Percentiles rank a stretch among this genome's conserved stretches.
These are phyloP conservation scores for Rhynchospora breviuscula DNA, from an alignment of 176 grass and related monocot species.

Conservation along the genomic window DNA sequence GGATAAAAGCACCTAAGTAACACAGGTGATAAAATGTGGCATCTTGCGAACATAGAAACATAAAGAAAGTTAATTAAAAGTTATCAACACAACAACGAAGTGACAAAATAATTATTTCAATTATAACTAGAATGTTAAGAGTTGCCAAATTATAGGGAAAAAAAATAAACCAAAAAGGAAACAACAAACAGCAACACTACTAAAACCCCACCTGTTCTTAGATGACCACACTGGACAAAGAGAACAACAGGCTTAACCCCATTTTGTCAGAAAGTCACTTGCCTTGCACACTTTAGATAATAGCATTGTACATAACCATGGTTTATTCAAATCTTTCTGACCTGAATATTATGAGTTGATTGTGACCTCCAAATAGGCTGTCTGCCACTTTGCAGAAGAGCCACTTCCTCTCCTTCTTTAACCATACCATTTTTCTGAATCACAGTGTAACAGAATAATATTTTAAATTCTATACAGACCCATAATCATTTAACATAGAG, in stretches of 20 bases:
- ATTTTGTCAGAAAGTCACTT: not conserved
- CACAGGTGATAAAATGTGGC: not conserved
- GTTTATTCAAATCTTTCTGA: conserved; percentile 52
- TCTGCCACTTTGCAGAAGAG: conserved; percentile 83
- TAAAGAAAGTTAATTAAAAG: not conserved
- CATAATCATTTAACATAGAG: not conserved
- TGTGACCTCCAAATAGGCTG: conserved; percentile 97
- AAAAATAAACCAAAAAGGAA: conserved; percentile 6
- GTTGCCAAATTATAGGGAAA: not conserved
- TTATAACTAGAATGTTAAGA: not conserved
- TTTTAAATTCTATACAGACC: not conserved
- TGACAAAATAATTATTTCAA: not conserved
- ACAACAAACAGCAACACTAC: not conserved
- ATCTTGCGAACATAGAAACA: not conserved
- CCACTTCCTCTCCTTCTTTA: conserved; percentile 85
- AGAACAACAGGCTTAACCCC: not conserved
- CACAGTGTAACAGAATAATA: not conserved
- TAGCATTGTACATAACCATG: not conserved
- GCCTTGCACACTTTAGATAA: not conserved
- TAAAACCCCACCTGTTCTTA: not conserved
- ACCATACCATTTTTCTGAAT: conserved; percentile 89
- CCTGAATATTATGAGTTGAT: conserved; percentile 94
- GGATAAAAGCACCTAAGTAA: not conserved
- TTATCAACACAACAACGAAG: not conserved
- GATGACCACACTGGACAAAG: not conserved